Evolutionary conservation across 2,329 filamentous ascomycete genomes (phyloP).

Genomic region (Aspergillus thermomutatus): DNA sequence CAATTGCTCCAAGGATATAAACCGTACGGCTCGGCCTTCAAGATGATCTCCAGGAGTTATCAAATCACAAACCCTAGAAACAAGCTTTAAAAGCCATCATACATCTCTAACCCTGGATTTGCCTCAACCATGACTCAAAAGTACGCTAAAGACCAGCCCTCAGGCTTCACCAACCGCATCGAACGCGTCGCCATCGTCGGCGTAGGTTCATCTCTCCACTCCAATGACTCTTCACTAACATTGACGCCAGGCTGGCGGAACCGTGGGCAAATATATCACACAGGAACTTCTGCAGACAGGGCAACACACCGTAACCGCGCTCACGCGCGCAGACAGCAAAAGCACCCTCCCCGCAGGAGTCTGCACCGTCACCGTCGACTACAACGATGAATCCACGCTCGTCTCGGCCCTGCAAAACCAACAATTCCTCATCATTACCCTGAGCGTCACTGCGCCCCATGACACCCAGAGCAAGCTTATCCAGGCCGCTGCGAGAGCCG

Average conservation of each 20-base stretch:
- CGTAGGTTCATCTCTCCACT: not conserved
- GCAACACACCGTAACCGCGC: slow-evolving; percentile 50
- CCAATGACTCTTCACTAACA: not conserved
- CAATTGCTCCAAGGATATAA: not conserved
- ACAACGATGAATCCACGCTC: slow-evolving; percentile 23
- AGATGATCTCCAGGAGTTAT: not conserved
- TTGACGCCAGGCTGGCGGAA: slow-evolving; percentile 28
- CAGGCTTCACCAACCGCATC: not conserved
- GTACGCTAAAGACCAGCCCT: not conserved
- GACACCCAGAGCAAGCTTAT: slow-evolving; percentile 50
- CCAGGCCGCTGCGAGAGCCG: slow-evolving; percentile 52
- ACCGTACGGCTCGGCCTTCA: not conserved
- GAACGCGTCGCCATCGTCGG: not conserved
- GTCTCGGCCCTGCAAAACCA: slow-evolving; percentile 51
- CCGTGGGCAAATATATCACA: slow-evolving; percentile 29
- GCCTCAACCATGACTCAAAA: not conserved
- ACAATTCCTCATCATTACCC: slow-evolving; percentile 55
- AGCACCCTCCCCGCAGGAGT: slow-evolving; percentile 1
- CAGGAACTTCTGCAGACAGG: slow-evolving; percentile 43
- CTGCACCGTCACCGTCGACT: slow-evolving; percentile 1
- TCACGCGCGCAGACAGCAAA: slow-evolving; percentile 37
- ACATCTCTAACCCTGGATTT: not conserved
- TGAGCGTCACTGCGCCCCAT: slow-evolving; percentile 40
- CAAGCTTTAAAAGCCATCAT: not conserved
- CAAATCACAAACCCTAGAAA: not conserved